Evolutionary conservation across 208 protist genomes (phyloP).

Genomic region (Leishmania tropica): DNA sequence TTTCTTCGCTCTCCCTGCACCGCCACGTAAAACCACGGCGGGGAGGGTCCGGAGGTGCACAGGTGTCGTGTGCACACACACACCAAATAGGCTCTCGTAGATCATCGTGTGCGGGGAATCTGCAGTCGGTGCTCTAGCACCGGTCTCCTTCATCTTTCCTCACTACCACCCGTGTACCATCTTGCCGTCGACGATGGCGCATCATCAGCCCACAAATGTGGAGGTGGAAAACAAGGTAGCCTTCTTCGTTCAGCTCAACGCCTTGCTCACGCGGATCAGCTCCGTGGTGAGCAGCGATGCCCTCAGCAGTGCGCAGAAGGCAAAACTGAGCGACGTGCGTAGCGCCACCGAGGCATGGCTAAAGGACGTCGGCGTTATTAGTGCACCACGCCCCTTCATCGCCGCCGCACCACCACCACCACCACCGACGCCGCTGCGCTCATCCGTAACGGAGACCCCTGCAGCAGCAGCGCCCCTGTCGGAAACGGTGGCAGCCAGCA

Average conservation of each 20-base stretch:
- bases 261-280: conserved; percentile 61
- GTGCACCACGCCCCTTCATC: conserved; percentile 38
- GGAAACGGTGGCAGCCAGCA: not conserved
- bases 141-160: not conserved
- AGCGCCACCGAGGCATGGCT: conserved; percentile 56
- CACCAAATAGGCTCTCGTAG: not conserved
- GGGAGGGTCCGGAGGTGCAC: not conserved
- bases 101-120: not conserved
- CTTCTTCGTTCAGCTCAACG: conserved; percentile 81
- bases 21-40: not conserved
- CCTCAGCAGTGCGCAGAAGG: conserved; percentile 47
- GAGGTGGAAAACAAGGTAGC: conserved; percentile 77
- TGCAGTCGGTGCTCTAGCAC: not conserved
- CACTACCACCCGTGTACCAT: not conserved
- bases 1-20: not conserved
- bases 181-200: conserved; percentile 11
- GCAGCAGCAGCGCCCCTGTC: not conserved
- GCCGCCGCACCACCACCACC: conserved; percentile 1
- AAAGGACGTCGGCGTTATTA: conserved; percentile 44
- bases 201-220: conserved; percentile 27
- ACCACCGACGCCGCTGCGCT: not conserved
- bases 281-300: conserved; percentile 47
- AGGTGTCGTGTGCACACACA: not conserved
- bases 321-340: conserved; percentile 53
- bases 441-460: not conserved